Evolutionary conservation across 768 basidiomycete species (phyloP), one percentile per base, ranked within the genome.

Genomic region (Kwoniella europaea): DNA sequence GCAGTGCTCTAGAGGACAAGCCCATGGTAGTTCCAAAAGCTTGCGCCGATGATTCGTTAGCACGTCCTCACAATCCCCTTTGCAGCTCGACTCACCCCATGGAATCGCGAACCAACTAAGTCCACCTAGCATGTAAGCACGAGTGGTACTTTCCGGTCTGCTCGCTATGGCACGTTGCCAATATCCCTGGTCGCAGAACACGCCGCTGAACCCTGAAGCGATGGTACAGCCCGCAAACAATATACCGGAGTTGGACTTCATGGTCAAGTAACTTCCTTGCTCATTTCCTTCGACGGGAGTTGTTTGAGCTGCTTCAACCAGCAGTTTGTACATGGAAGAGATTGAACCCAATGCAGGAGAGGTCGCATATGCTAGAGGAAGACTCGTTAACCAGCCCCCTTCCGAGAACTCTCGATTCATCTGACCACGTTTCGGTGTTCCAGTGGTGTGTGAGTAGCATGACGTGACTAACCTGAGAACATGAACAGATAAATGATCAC

Each of bases 41-140:
- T 66, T 35, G 35, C 35, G 35, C 35, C 35, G 52, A 27, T 2
- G 10, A 29, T 27, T 55, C 20, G 50, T 63, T 12, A 54, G 43
- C 53, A 35, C 6, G 35, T 35, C 35, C 35, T 35, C 35, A 35
- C 35, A 35, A 35, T 35, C 35, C 35, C 35, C 6, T 7, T 35
- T 35, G 1, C 42, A 16, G 59, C 0, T 15, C 35, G 10, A 53
- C 70, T 62, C 65, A 72, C 65, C 68, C 76, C 87, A 88, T 13
- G 87, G 87, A n/a, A 87, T 86, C 4, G 86, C 86, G 63, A 88
- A 87, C 88, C 88, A 89, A 1, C 88, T 88, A 42, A 89, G 76
- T 5, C 88, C 88, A 3, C 88, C 88, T 41, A 88, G 83, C 85
- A 88, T 87, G 86, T 88, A 71, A 18, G 58, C 70, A 9, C 77